Percentiles rank a stretch among this genome's conserved stretches.
phyloP scores from a whole-genome alignment of 1,139 yeast genomes.

The Pichia sp. region DNA sequence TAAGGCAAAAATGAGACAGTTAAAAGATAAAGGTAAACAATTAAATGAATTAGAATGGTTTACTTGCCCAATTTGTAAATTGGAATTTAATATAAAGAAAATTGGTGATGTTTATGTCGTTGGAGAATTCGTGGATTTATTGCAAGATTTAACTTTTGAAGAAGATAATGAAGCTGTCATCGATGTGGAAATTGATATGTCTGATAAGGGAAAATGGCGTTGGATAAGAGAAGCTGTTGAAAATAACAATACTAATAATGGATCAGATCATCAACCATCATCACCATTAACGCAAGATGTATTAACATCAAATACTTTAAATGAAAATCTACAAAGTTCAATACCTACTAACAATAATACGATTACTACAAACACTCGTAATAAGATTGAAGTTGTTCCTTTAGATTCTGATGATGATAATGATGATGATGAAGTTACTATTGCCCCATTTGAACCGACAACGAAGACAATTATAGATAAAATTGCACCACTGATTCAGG shows the following conservation, averaged over 20 bases:
- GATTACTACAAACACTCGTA: neutral
- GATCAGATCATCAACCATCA: neutral
- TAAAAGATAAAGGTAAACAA: conserved; percentile 16
- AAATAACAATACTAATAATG: neutral
- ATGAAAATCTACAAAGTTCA: too few relatives aligned
- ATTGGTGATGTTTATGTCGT: conserved; percentile 29
- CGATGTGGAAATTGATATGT: conserved; percentile 21
- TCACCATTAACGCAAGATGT: neutral
- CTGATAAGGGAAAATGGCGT: conserved; percentile 24
- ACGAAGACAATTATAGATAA: neutral
- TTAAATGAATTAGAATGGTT: conserved; percentile 26
- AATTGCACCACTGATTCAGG: neutral
- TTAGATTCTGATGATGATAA: conserved; percentile 17
- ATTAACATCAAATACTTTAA: neutral
- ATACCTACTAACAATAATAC: too few relatives aligned
- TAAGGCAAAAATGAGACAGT: conserved; percentile 15
- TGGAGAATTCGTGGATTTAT: conserved; percentile 26
- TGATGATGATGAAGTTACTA: neutral
- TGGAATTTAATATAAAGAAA: conserved; percentile 26
- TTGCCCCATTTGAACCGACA: neutral
- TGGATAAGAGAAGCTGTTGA: conserved; percentile 20
- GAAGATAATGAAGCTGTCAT: conserved; percentile 13
- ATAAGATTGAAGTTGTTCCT: conserved; percentile 13
- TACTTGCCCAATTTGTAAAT: conserved; percentile 29
- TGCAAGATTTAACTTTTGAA: conserved; percentile 16